Percentiles rank a stretch among this genome's conserved stretches.
phyloP scores from a whole-genome alignment of 2,329 filamentous ascomycete genomes.

The Dactylellina haptotyla region DNA sequence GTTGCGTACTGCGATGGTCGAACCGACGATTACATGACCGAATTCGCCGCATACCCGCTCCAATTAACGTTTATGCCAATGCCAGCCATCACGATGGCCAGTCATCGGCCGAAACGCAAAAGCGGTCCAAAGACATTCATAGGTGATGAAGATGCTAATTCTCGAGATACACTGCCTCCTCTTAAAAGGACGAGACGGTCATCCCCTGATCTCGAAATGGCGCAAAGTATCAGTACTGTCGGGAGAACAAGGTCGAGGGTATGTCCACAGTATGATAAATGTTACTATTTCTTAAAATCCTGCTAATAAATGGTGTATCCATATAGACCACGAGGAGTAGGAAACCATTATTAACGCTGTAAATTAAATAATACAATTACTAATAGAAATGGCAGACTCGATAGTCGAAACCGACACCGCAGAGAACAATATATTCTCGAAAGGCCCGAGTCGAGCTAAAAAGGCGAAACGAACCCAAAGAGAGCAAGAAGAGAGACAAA shows the following conservation, averaged over 20 bases:
- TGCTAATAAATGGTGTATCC: constrained; percentile 18
- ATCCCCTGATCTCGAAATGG: constrained; percentile 17
- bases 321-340: constrained; percentile 39
- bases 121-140: constrained; percentile 31
- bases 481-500: constrained; percentile 10
- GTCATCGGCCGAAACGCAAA: constrained; percentile 53
- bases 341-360: too few relatives aligned
- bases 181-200: constrained; percentile 51
- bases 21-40: constrained; percentile 51
- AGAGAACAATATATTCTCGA: constrained; percentile 43
- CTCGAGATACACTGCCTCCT: constrained; percentile 36
- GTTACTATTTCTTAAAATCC: neutral
- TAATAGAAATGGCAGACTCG: constrained; percentile 14
- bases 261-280: neutral
- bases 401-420: constrained; percentile 17
- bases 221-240: neutral
- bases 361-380: too few relatives aligned
- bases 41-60: constrained; percentile 47
- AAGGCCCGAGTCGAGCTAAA: constrained; percentile 45
- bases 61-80: constrained; percentile 50
- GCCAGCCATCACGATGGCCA: constrained; percentile 50
- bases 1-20: constrained; percentile 32
- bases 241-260: constrained; percentile 26
- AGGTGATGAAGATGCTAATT: constrained; percentile 22
- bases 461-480: constrained; percentile 37